Evolutionary conservation across 1,284 basidiomycete genomes (phyloP).

Genomic region (Pseudozyma thailandica): DNA sequence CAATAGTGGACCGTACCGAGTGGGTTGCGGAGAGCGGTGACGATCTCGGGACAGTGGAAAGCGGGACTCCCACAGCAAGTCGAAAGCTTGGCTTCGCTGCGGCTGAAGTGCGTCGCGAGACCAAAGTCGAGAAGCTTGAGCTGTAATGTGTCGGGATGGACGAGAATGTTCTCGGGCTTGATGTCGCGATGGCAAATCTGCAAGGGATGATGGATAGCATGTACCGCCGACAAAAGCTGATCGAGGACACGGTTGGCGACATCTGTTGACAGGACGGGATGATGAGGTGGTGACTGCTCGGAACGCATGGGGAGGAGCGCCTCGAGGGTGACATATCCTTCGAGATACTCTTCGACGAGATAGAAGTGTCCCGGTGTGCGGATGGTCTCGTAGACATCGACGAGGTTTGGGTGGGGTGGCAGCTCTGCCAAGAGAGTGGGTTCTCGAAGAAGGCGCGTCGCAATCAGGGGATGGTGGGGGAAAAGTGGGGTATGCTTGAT

Average conservation of each 20-base stretch:
- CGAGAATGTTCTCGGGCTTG: conserved; percentile 71
- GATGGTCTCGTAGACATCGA: conserved; percentile 72
- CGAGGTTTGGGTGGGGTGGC: conserved; percentile 72
- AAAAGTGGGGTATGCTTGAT: conserved; percentile 74
- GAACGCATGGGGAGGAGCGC: conserved; percentile 53
- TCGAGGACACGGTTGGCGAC: conserved; percentile 70
- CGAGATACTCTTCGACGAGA: conserved; percentile 72
- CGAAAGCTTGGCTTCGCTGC: conserved; percentile 72
- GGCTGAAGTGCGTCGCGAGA: conserved; percentile 73
- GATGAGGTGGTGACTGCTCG: conserved; percentile 35
- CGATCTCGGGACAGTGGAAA: conserved; percentile 73
- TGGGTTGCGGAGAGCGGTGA: conserved; percentile 70
- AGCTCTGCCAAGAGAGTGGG: conserved; percentile 73
- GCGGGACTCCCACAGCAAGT: conserved; percentile 73
- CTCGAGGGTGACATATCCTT: conserved; percentile 69
- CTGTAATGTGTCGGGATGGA: conserved; percentile 68
- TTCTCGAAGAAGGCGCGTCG: conserved; percentile 72
- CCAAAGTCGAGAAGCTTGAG: conserved; percentile 73
- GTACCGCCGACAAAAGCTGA: conserved; percentile 72
- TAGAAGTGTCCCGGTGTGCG: conserved; percentile 73
- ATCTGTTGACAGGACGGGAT: conserved; percentile 59
- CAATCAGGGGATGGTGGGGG: conserved; percentile 73
- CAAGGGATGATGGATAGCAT: conserved; percentile 71
- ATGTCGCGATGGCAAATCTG: conserved; percentile 73
- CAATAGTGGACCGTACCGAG: conserved; percentile 70